Evolutionary conservation across 2,329 filamentous ascomycete genomes (phyloP), one percentile per base, ranked within the genome.

Genomic region (Cryphonectria parasitica): DNA sequence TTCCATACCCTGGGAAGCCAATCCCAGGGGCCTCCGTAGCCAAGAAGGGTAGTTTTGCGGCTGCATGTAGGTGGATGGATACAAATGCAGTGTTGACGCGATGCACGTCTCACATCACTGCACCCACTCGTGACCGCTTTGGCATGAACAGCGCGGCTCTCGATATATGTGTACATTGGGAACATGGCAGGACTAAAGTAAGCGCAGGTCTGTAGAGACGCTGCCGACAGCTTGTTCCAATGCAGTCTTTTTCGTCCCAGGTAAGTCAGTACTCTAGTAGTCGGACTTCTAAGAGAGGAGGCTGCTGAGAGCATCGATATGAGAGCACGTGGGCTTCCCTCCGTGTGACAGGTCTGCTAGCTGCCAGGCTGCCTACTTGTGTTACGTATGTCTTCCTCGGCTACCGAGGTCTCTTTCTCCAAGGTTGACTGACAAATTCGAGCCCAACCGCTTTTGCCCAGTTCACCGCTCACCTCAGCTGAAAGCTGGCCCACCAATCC

Each of bases 391-490:
- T 19, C 13, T 10, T 49, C 7, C 13, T 17, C 25, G 54, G 25
- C 25, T 31, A 28, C 54, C 54, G 54, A 28, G 52, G 52, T 17
- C 10, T 28, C 17, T 56, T 10, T 11, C 19, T 19, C 22, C 6
- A 25, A 41, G 36, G 8, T 62, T 25, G n/a, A 62, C 39, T 39
- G 36, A 62, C 39, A 22, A 45, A 4, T 39, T 64, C 11, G 13
- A 25, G 45, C 11, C 36, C 34, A 41, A 39, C 63, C 41, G 49
- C 39, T 13, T 64, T 64, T 52, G n/a, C 63, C 63, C 63, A 34
- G 28, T 31, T 49, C 52, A 43, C 63, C 28, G 63, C 63, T 64
- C 63, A 64, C 63, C 41, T 64, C 63, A 64, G 63, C 63, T 64
- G 63, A 64, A 64, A 11, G 36, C 41, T 25, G 41, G 41, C 63